Evolutionary conservation across 2,329 filamentous ascomycete species (phyloP).

Genomic region (Microcyclospora tardicrescens): DNA sequence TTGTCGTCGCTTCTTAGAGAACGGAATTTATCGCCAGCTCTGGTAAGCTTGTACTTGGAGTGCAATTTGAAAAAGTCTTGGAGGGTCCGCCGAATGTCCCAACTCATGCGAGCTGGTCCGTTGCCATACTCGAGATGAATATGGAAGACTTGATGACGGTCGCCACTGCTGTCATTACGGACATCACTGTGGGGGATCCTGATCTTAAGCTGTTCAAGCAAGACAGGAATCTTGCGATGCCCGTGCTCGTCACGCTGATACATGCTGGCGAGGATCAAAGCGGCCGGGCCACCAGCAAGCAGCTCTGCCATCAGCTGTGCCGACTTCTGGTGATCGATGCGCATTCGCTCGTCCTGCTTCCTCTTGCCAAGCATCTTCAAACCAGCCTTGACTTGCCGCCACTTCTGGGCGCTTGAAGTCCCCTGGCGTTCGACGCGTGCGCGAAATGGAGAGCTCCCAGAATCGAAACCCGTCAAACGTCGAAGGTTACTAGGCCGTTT

Average conservation of each 20-base stretch:
- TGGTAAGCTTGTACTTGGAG: slow-evolving; percentile 79
- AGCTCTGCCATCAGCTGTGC: slow-evolving; percentile 93
- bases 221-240: slow-evolving; percentile 84
- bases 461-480: slow-evolving; percentile 31
- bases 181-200: slow-evolving; percentile 67
- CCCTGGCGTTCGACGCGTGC: slow-evolving; percentile 34
- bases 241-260: slow-evolving; percentile 94
- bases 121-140: slow-evolving; percentile 95
- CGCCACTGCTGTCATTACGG: slow-evolving; percentile 44
- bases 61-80: slow-evolving; percentile 88
- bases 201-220: slow-evolving; percentile 88
- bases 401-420: slow-evolving; percentile 56
- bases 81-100: slow-evolving; percentile 78
- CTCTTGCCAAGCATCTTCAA: slow-evolving; percentile 64
- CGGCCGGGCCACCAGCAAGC: slow-evolving; percentile 81
- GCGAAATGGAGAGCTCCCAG: slow-evolving; percentile 27
- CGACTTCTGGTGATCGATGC: slow-evolving; percentile 87
- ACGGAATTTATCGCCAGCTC: slow-evolving; percentile 71
- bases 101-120: slow-evolving; percentile 90
- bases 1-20: slow-evolving; percentile 52
- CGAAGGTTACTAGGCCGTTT: slow-evolving; percentile 33
- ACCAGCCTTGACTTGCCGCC: slow-evolving; percentile 85
- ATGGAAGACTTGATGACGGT: slow-evolving; percentile 72
- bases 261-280: slow-evolving; percentile 91
- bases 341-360: slow-evolving; percentile 71